Conservation (phyloP, 2,329 filamentous ascomycete species). For the Trichoderma lentiforme region DNA sequence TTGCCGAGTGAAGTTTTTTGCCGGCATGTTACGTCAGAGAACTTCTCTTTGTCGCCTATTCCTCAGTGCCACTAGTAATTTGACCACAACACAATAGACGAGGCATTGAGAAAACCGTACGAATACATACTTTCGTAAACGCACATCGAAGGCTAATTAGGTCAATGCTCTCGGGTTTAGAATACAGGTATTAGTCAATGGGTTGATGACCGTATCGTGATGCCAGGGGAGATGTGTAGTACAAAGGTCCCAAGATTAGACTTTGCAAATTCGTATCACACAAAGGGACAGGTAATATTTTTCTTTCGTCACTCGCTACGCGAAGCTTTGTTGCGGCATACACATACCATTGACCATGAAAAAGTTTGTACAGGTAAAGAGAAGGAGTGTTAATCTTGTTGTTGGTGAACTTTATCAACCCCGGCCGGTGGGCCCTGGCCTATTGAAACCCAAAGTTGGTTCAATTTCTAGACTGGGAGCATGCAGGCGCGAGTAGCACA, state of each 20-base stretch:
- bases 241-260: neutral
- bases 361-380: neutral
- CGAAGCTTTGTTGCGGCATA: neutral
- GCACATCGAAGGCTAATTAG: neutral
- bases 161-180: neutral
- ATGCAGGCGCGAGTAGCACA: neutral
- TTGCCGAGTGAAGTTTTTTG: slow-evolving; percentile 10
- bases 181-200: neutral
- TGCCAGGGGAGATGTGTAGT: neutral
- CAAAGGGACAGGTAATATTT: neutral
- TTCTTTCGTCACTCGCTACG: neutral
- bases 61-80: neutral
- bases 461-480: neutral
- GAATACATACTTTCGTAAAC: neutral
- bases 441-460: neutral
- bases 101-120: neutral
- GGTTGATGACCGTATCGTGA: neutral
- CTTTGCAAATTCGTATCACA: slow-evolving; percentile 2
- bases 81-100: neutral
- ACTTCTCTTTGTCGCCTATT: neutral
- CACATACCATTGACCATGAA: neutral
- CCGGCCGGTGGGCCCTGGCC: neutral
- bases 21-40: slow-evolving; percentile 11
- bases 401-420: neutral
- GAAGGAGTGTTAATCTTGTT: neutral